phyloP scores from a whole-genome alignment of 306 rosid genomes.

The Acacia melanoxylon region DNA sequence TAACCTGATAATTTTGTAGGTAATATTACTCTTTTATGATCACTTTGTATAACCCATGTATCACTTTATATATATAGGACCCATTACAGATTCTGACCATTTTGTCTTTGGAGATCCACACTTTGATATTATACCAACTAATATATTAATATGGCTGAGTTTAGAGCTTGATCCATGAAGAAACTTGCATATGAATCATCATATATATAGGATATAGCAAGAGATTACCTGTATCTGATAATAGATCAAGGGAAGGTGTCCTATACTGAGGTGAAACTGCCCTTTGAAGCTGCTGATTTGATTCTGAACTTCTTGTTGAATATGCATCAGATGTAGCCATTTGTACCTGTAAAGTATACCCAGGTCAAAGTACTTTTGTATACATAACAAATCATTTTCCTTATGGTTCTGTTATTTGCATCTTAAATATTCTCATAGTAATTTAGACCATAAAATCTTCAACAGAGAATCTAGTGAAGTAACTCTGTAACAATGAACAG shows the following conservation, averaged over 20 bases:
- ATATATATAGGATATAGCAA: background rate
- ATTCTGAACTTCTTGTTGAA: background rate
- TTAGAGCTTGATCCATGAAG: background rate
- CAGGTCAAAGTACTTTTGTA: background rate
- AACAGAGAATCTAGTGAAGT: background rate
- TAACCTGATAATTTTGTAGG: background rate
- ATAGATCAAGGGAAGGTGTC: conserved; percentile 31
- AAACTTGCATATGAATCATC: background rate
- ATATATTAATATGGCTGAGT: background rate
- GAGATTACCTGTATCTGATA: conserved; percentile 27
- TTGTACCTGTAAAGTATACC: background rate
- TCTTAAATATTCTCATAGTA: background rate
- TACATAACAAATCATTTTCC: background rate
- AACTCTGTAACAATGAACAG: background rate
- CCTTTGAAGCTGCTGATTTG: background rate
- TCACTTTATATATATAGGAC: background rate
- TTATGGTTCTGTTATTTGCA: background rate
- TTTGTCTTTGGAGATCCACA: background rate
- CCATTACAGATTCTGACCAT: background rate
- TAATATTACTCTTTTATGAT: background rate
- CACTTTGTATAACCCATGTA: background rate
- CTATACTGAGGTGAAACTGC: conserved; percentile 30
- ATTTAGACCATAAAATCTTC: background rate
- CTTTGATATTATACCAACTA: background rate
- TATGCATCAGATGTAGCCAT: background rate